Conservation (phyloP, 1,284 basidiomycete genomes). For the Phaffia rhodozyma region DNA sequence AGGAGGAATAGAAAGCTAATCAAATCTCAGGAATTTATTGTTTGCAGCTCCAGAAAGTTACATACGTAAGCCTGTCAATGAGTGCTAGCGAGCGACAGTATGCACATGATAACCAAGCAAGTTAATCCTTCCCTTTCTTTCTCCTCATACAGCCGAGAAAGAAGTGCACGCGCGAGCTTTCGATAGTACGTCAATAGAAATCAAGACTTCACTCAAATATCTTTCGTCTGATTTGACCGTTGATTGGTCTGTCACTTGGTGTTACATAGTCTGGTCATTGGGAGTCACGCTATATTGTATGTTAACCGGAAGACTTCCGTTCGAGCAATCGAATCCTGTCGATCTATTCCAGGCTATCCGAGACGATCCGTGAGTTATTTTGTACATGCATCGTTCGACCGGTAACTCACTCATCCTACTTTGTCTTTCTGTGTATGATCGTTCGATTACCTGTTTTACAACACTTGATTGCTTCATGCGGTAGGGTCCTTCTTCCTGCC, state of each 20-base stretch:
- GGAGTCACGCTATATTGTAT: slow-evolving; percentile 46
- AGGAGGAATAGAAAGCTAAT: too few relatives aligned
- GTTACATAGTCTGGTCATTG: slow-evolving; percentile 15
- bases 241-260: too few relatives aligned
- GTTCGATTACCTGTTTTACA: not conserved
- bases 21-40: too few relatives aligned
- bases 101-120: not conserved
- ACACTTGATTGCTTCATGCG: not conserved
- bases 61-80: too few relatives aligned
- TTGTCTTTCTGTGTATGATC: not conserved
- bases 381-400: not conserved
- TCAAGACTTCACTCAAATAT: too few relatives aligned
- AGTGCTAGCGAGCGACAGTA: not conserved
- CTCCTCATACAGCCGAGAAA: not conserved
- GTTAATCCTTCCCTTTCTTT: not conserved
- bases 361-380: slow-evolving; percentile 33
- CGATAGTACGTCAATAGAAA: too few relatives aligned
- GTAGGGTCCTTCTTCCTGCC: not conserved
- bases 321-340: slow-evolving; percentile 38
- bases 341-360: slow-evolving; percentile 41
- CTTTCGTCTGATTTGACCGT: too few relatives aligned
- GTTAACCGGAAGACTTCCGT: slow-evolving; percentile 42
- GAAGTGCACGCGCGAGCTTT: too few relatives aligned
- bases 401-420: too few relatives aligned
- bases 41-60: too few relatives aligned